Conservation (phyloP, 306 rosid genomes). For the Quercus dentata region DNA sequence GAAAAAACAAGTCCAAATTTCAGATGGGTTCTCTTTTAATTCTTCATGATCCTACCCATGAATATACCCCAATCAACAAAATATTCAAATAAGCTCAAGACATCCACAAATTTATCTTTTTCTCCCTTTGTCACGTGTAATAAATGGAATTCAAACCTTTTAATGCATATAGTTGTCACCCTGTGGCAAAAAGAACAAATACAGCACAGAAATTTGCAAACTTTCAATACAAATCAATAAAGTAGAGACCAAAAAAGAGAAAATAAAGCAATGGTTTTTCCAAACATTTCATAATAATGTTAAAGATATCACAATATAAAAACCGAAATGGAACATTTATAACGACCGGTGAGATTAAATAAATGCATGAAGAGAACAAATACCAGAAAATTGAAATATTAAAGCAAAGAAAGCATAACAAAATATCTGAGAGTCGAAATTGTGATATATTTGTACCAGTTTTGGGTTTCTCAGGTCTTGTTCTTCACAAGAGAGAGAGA, state of each 20-base stretch:
- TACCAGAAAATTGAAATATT: not conserved
- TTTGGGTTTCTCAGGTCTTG: slow-evolving; percentile 22
- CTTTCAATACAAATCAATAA: slow-evolving; percentile 19
- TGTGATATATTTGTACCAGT: slow-evolving; percentile 19
- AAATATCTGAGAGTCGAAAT: slow-evolving; percentile 5
- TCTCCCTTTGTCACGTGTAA: slow-evolving; percentile 9
- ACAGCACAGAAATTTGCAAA: slow-evolving; percentile 1
- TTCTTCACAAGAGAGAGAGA: slow-evolving; percentile 1
- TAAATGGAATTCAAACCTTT: slow-evolving; percentile 26
- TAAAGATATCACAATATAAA: slow-evolving; percentile 14
- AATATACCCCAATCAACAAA: slow-evolving; percentile 23
- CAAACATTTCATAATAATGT: slow-evolving; percentile 7
- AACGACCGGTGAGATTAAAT: slow-evolving; percentile 6
- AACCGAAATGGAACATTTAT: slow-evolving; percentile 39
- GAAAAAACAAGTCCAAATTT: slow-evolving; percentile 12
- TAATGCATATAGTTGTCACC: slow-evolving; percentile 15
- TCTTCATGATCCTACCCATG: slow-evolving; percentile 21
- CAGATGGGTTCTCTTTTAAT: slow-evolving; percentile 10
- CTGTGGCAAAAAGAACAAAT: slow-evolving; percentile 35
- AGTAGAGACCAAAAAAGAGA: not conserved
- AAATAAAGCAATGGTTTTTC: slow-evolving; percentile 27
- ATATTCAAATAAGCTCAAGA: slow-evolving; percentile 23
- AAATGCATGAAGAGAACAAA: slow-evolving; percentile 32
- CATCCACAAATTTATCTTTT: slow-evolving; percentile 20
- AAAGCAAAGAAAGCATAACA: not conserved